Evolutionary conservation across 345 rosid species (phyloP), one percentile per base, ranked within the genome.

Genomic region (Rhizophora mangle): DNA sequence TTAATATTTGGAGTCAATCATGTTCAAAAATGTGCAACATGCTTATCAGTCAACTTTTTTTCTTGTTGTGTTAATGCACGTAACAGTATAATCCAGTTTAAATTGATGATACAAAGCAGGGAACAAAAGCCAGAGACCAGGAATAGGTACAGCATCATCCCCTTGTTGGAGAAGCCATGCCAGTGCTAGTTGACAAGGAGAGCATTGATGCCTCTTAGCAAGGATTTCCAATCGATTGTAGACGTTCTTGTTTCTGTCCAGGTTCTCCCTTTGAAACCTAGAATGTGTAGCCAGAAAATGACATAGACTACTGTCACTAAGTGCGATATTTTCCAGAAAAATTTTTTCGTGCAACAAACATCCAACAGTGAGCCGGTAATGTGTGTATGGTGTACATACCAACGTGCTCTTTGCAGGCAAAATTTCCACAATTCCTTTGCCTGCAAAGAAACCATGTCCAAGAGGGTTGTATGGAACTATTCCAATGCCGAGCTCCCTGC

Each of bases 81-180:
- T n/a, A n/a, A n/a, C n/a, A n/a, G n/a, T n/a, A n/a, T n/a, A n/a
- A n/a, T n/a, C n/a, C n/a, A n/a, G n/a, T n/a, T n/a, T n/a, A 43
- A 68, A n/a, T 24, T 43, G 43, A 18, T 2, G 49, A 43, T 11
- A 13, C 19, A 65, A 11, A 37, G 9, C 22, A 30, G 43, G 20
- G 32, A 37, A 20, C 18, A 13, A 43, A 11, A 43, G 49, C 49
- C 49, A 68, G n/a, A 51, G 63, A 20, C 87, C 85, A 16, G 87
- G 87, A 71, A 84, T 84, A 16, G 88, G 87, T 20, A 80, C 81
- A 59, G 81, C 84, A 62, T 73, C 85, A 1, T 83, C 76, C 31
- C 83, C 85, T 68, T 81, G 85, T 36, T 72, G 70, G 21, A 87
- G 82, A 76, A 87, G 30, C 91, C 88, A 87, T 19, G 91, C 87